Base-by-base conservation (phyloP, 192 early-diverging fungal species). In the Coemansia sp. region DNA sequence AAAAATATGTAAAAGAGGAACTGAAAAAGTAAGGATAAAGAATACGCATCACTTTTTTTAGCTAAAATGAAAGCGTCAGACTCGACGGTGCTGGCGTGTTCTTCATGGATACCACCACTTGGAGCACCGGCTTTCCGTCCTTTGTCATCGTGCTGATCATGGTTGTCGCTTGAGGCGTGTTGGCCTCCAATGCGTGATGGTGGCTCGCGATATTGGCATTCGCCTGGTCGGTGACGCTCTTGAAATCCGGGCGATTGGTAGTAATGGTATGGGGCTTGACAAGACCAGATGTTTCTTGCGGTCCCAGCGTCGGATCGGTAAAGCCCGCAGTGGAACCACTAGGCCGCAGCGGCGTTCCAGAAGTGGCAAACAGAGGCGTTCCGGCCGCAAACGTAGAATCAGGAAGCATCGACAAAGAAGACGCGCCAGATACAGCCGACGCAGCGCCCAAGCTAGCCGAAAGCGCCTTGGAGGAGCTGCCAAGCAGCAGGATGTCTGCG, bases 101-200 rank as follows among this genome's bases (percentile, higher is more conserved):
- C 23, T 74, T 55, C 47, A 65, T 59, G 8, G 68, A 80, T 8
- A 74, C 68, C 5, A 80, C 65, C 2, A 74, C 77, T 45, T 74
- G 71, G 2, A 74, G 56, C 45, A 74, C 46, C 3, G 61, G 77
- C 61, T 70, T 80, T 18, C 72, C 67, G 53, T 65, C 58, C 24
- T 30, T 61, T 14, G 67, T 73, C 19, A 71, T 61, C 0, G 71
- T 80, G 53, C 52, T 80, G 20, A 71, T 23, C 48, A 70, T 28
- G 14, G 71, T 73, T 0, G 27, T 57, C 0, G 67, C 64, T 50
- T 61, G 64, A 19, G 45, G 62, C 0, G 51, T 23, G 24, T 23
- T 51, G 3, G 29, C 20, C 16, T 16, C n/a, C 29, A 51, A 55
- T 14, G 32, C 10, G 24, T 66, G 67, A 13, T 20, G 2, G 20